Evolutionary conservation across 148 eudicot species (phyloP).

Genomic region (Euryodendron excelsum): DNA sequence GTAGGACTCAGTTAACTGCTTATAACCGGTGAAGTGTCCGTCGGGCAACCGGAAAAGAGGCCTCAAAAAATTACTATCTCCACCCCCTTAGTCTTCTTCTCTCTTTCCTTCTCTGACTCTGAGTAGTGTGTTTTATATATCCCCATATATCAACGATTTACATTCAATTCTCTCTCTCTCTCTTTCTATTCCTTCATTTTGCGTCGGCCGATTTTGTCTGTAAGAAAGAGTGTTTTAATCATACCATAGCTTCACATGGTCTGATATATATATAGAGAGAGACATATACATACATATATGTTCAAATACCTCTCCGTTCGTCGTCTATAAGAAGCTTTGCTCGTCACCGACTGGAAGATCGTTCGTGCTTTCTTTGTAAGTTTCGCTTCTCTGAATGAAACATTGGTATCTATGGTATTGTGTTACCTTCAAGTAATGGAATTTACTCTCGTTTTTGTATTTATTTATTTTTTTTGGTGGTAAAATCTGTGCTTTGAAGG

Average conservation of each 20-base stretch:
- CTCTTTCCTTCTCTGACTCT: neutral
- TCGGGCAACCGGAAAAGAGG: too few species aligned
- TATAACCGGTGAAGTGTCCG: neutral
- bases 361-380: neutral
- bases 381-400: neutral
- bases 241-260: neutral
- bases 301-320: neutral
- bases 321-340: neutral
- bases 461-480: neutral
- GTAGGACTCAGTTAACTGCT: neutral
- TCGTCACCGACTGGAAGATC: constrained; percentile 13
- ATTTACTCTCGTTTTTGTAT: neutral
- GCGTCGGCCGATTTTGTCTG: neutral
- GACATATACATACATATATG: neutral
- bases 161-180: too few species aligned
- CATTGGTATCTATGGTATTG: neutral
- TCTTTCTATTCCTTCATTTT: neutral
- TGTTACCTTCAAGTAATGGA: constrained; percentile 13
- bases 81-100: neutral
- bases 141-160: neutral
- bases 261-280: neutral
- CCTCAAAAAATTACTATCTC: neutral
- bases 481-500: constrained; percentile 19
- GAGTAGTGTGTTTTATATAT: neutral
- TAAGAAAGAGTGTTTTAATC: neutral